Conservation (phyloP, 306 rosid species). For the Begonia fuchsioides region DNA sequence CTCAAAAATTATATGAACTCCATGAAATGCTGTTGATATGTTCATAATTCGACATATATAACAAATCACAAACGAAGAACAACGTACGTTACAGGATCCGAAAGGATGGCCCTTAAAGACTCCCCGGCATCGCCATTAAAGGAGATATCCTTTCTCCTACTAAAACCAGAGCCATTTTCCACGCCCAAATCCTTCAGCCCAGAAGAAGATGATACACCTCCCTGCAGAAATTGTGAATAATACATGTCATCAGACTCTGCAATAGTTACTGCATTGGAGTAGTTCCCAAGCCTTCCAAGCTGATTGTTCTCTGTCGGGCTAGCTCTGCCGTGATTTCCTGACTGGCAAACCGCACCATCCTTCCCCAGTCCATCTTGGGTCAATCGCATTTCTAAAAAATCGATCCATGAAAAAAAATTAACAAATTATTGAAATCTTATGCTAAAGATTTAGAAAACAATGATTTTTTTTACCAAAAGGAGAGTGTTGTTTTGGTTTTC, state of each 20-base stretch:
- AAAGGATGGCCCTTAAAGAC: slow-evolving; percentile 65
- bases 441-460: slow-evolving; percentile 7
- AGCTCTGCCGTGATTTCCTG: slow-evolving; percentile 23
- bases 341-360: slow-evolving; percentile 37
- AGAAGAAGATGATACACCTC: slow-evolving; percentile 46
- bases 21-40: too few species aligned
- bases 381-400: slow-evolving; percentile 25
- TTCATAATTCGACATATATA: too few species aligned
- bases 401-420: not conserved
- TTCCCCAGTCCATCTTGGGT: slow-evolving; percentile 46
- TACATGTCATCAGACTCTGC: slow-evolving; percentile 70
- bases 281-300: slow-evolving; percentile 47
- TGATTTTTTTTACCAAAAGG: slow-evolving; percentile 41
- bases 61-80: not conserved
- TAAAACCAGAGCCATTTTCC: slow-evolving; percentile 72
- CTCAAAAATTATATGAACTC: too few species aligned
- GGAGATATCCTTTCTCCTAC: slow-evolving; percentile 61
- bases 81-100: slow-evolving; percentile 89
- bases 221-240: slow-evolving; percentile 76
- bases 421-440: slow-evolving; percentile 3
- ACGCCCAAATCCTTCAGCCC: slow-evolving; percentile 47
- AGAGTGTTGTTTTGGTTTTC: slow-evolving; percentile 48
- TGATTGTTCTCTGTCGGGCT: slow-evolving; percentile 23
- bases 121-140: slow-evolving; percentile 60
- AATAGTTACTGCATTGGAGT: slow-evolving; percentile 36